A percentile compares a stretch with the other conserved stretches of the same genome.
Conservation (phyloP, 805 yeast genomes). For the Clavispora asparagi region DNA sequence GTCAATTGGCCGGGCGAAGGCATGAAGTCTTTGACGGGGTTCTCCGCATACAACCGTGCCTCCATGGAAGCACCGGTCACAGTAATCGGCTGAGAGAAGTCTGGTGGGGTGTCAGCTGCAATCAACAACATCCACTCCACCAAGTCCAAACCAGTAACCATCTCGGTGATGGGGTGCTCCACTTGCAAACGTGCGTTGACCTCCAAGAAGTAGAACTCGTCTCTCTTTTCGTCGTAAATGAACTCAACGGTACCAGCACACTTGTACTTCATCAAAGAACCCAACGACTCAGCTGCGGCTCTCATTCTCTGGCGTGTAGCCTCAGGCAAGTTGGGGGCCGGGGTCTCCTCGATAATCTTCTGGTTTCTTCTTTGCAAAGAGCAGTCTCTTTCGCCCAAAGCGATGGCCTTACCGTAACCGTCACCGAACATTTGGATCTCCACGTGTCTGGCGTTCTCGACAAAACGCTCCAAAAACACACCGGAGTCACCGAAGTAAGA, state of each 20-base stretch:
- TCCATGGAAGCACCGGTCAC: constrained; percentile 92
- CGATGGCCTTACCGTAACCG: constrained; percentile 88
- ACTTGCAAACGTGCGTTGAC: constrained; percentile 96
- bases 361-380: constrained; percentile 97
- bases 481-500: constrained; percentile 94
- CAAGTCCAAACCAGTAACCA: constrained; percentile 89
- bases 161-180: constrained; percentile 95
- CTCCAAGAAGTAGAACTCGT: constrained; percentile 90
- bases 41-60: constrained; percentile 94
- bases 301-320: constrained; percentile 70
- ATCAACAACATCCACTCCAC: constrained; percentile 96
- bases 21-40: constrained; percentile 89
- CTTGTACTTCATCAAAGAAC: constrained; percentile 78
- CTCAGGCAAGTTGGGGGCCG: constrained; percentile 91
- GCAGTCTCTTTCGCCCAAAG: constrained; percentile 96
- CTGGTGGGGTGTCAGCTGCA: constrained; percentile 88
- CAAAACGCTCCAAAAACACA: constrained; percentile 90
- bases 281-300: constrained; percentile 79
- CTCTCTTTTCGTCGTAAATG: constrained; percentile 80
- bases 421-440: constrained; percentile 97
- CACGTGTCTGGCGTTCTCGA: constrained; percentile 92
- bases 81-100: constrained; percentile 53
- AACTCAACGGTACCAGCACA: constrained; percentile 98
- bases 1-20: constrained; percentile 96
- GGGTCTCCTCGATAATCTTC: constrained; percentile 94